A percentile compares a stretch with the other conserved stretches of the same genome.
Evolutionary conservation across 1,139 yeast species (phyloP).

Genomic region (Geotrichum restrictum): DNA sequence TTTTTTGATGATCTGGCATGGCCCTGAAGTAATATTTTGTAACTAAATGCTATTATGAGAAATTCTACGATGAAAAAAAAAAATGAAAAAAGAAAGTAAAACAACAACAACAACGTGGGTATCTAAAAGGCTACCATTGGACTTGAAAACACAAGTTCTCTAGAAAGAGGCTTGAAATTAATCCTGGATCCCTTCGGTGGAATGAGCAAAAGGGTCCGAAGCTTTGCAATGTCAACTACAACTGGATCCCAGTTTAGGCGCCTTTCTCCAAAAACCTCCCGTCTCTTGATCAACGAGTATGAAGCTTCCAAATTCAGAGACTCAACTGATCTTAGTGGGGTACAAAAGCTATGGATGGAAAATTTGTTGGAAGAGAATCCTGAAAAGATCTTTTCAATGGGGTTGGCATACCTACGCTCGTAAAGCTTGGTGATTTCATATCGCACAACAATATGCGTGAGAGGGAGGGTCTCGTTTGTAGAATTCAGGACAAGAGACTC

Average conservation of each 20-base stretch:
- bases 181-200: conserved; percentile 4
- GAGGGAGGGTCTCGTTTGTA: conserved; percentile 3
- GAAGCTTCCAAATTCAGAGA: conserved; percentile 8
- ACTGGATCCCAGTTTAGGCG: conserved; percentile 15
- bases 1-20: too few species aligned
- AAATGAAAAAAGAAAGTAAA: too few species aligned
- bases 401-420: conserved; percentile 11
- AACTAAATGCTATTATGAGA: too few species aligned
- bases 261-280: conserved; percentile 11
- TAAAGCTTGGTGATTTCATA: conserved; percentile 13
- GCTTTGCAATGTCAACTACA: conserved; percentile 8
- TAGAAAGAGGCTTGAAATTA: conserved; percentile 9
- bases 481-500: conserved; percentile 8
- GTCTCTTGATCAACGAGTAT: background rate
- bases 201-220: conserved; percentile 4
- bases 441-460: conserved; percentile 8
- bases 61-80: too few species aligned
- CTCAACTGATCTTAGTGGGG: conserved; percentile 8
- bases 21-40: too few species aligned
- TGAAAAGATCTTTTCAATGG: conserved; percentile 12
- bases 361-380: conserved; percentile 13
- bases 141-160: conserved; percentile 6
- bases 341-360: conserved; percentile 11
- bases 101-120: background rate
- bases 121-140: background rate